A percentile compares a stretch with the other conserved stretches of the same genome.
Conservation (phyloP, 805 yeast species). For the Zygoascus flipseniorum region DNA sequence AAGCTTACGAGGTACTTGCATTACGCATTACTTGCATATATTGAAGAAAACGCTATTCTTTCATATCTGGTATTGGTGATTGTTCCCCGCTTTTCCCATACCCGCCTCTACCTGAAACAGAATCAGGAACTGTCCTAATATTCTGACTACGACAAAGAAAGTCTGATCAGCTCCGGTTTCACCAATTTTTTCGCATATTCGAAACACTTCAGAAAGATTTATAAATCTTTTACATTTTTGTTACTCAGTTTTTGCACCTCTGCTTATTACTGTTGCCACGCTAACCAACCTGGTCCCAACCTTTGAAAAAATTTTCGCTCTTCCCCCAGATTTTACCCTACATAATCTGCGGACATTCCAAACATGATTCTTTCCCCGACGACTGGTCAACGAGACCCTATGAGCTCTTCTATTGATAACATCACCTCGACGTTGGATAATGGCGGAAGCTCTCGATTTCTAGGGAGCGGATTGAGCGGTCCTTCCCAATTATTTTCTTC, state of each 20-base stretch:
- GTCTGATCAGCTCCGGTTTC: too few relatives aligned
- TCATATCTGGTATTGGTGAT: too few relatives aligned
- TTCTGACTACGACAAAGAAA: too few relatives aligned
- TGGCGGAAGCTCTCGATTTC: neutral
- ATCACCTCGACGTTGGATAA: conserved; percentile 3
- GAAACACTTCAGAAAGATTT: too few relatives aligned
- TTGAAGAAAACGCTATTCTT: neutral
- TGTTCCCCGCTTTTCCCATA: too few relatives aligned
- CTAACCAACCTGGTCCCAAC: neutral
- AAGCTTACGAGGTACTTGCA: neutral
- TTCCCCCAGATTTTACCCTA: neutral
- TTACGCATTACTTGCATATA: neutral
- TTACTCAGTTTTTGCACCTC: neutral
- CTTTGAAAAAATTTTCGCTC: neutral
- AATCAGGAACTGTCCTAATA: too few relatives aligned
- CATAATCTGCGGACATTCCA: neutral
- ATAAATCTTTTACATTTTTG: neutral
- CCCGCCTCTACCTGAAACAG: too few relatives aligned
- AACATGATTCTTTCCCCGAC: conserved; percentile 4
- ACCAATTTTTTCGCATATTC: too few relatives aligned
- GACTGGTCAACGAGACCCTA: neutral
- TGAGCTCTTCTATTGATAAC: conserved; percentile 2
- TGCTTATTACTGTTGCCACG: neutral
- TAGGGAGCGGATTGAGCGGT: neutral
- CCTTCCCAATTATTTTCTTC: conserved; percentile 2